A percentile compares a stretch with the other conserved stretches of the same genome.
phyloP scores from a whole-genome alignment of 225 moss, liverwort and hornwort genomes.

The Polytrichum formosum region DNA sequence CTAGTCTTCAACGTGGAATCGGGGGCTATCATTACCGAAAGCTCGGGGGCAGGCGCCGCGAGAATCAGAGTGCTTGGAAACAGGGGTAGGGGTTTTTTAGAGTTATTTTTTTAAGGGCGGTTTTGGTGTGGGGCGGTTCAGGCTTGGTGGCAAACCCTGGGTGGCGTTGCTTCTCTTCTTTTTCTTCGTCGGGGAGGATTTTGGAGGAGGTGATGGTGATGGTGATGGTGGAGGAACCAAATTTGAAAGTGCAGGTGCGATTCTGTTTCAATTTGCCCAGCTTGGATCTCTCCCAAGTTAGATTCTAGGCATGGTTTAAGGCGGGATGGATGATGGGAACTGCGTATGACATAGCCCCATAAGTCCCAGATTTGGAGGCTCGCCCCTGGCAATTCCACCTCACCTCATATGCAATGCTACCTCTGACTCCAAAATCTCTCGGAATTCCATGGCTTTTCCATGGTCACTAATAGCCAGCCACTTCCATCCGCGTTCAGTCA shows the following conservation, averaged over 20 bases:
- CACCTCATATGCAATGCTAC: neutral
- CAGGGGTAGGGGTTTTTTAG: neutral
- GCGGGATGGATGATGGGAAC: neutral
- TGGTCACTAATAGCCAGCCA: neutral
- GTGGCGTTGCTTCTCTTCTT: neutral
- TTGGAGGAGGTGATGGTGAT: neutral
- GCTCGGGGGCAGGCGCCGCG: constrained; percentile 3
- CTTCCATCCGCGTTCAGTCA: neutral
- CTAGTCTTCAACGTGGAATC: neutral
- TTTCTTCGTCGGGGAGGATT: neutral
- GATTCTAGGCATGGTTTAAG: neutral
- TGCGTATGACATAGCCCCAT: neutral
- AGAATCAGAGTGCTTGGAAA: neutral
- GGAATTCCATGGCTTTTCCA: neutral
- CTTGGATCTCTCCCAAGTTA: neutral
- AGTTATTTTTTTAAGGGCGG: neutral
- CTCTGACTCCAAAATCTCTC: neutral
- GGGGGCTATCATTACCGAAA: neutral
- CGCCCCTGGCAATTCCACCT: neutral
- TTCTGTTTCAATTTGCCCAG: neutral
- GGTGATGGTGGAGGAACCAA: neutral
- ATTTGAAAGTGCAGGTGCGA: neutral
- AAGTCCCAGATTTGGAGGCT: constrained; percentile 1
- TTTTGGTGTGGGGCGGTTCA: neutral
- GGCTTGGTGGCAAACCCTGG: neutral